These are phyloP conservation scores for Syzygium jambos DNA, from an alignment of 345 rosid genomes.

Conservation along the genomic window DNA sequence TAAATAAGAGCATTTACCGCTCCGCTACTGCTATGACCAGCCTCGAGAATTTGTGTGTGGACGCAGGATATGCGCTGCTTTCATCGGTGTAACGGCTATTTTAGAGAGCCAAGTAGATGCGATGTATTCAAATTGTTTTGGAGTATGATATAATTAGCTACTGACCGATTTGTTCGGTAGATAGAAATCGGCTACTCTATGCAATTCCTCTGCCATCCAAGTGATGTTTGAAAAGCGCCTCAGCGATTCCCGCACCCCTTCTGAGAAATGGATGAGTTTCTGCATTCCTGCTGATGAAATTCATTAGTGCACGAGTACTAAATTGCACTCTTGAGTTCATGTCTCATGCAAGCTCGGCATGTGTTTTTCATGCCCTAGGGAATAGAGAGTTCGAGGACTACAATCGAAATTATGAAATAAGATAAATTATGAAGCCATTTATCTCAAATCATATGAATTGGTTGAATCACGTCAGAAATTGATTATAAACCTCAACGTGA, in stretches of 20 bases:
- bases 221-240: constrained; percentile 76
- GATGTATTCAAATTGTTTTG: neutral
- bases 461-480: neutral
- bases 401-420: neutral
- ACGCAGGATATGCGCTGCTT: constrained; percentile 89
- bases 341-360: neutral
- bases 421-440: neutral
- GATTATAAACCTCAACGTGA: neutral
- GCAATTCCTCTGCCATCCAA: constrained; percentile 97
- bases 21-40: constrained; percentile 46
- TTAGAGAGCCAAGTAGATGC: neutral
- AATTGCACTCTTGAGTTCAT: neutral
- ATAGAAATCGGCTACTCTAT: constrained; percentile 69
- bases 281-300: constrained; percentile 52
- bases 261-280: constrained; percentile 66
- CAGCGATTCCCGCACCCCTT: constrained; percentile 79
- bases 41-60: constrained; percentile 83
- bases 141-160: neutral
- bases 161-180: constrained; percentile 71
- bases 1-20: constrained; percentile 81
- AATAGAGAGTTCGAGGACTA: neutral
- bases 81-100: neutral
- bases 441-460: neutral
- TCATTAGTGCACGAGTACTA: neutral
- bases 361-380: neutral